phyloP scores from a whole-genome alignment of 495 filamentous ascomycete genomes.

The Hypoxylon perforatum region DNA sequence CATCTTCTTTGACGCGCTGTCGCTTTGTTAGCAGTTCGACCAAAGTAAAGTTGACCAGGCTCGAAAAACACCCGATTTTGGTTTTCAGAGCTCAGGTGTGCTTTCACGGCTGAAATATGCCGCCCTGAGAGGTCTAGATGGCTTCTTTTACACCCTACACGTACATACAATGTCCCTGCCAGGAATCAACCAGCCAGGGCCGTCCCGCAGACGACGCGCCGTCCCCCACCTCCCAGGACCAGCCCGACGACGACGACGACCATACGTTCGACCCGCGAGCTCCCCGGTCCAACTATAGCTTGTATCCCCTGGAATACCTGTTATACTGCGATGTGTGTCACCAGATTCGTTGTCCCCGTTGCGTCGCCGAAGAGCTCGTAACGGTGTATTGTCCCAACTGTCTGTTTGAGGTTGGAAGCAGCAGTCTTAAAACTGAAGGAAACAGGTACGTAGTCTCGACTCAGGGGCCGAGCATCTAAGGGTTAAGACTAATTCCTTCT shows the following conservation, averaged over 20 bases:
- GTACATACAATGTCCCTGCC: conserved; percentile 92
- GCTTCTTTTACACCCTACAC: conserved; percentile 85
- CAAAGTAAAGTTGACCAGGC: neutral
- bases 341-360: conserved; percentile 91
- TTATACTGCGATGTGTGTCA: conserved; percentile 97
- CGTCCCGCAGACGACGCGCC: conserved; percentile 53
- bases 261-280: conserved; percentile 86
- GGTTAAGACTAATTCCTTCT: neutral
- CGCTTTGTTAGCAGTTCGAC: neutral
- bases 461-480: conserved; percentile 1
- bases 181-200: conserved; percentile 64
- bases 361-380: conserved; percentile 90
- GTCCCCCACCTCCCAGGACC: conserved; percentile 46
- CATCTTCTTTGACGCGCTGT: neutral
- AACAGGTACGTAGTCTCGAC: conserved; percentile 74
- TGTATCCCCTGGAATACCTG: conserved; percentile 94
- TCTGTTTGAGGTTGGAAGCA: conserved; percentile 92
- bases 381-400: conserved; percentile 97
- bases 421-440: conserved; percentile 87
- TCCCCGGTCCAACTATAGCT: conserved; percentile 84
- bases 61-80: neutral
- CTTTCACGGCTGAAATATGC: conserved; percentile 38
- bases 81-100: neutral
- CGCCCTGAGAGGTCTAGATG: conserved; percentile 61
- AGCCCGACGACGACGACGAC: conserved; percentile 75